Evolutionary conservation across 345 rosid genomes (phyloP).

Genomic region (Raphanus sativus): DNA sequence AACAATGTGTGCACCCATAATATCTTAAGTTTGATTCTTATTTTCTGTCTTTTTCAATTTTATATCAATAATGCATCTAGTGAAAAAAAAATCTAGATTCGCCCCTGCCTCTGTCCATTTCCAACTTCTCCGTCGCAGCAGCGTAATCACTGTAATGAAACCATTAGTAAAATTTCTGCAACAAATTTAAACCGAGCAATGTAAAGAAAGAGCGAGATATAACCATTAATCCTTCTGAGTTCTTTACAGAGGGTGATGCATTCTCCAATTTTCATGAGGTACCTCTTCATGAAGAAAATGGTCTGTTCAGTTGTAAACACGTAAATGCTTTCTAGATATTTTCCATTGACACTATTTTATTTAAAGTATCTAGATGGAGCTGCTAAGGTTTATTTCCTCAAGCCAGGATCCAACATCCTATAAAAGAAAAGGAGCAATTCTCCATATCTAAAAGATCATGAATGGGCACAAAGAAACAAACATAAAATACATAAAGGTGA

Average conservation of each 20-base stretch:
- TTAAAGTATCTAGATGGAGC: slow-evolving; percentile 79
- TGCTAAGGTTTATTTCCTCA: slow-evolving; percentile 83
- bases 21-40: too few relatives aligned
- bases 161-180: too few relatives aligned
- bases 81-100: too few relatives aligned
- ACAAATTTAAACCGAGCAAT: too few relatives aligned
- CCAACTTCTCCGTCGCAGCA: too few relatives aligned
- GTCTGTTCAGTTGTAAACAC: slow-evolving; percentile 97
- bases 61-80: too few relatives aligned
- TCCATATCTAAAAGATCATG: neutral
- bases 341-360: slow-evolving; percentile 56
- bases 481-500: too few relatives aligned
- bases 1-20: too few relatives aligned
- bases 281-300: slow-evolving; percentile 89
- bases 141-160: too few relatives aligned
- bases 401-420: slow-evolving; percentile 97
- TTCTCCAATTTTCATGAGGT: slow-evolving; percentile 99
- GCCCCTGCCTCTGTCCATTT: too few relatives aligned
- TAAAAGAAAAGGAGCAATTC: neutral
- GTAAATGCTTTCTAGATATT: slow-evolving; percentile 76
- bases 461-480: too few relatives aligned
- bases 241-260: slow-evolving; percentile 95
- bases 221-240: slow-evolving; percentile 94
- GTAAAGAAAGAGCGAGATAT: neutral
- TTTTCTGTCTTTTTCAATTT: too few relatives aligned